Percentiles rank a stretch among this genome's conserved stretches.
These are phyloP conservation scores for Pichia sp. DNA, from an alignment of 1,139 yeast genomes.

Conservation along the genomic window DNA sequence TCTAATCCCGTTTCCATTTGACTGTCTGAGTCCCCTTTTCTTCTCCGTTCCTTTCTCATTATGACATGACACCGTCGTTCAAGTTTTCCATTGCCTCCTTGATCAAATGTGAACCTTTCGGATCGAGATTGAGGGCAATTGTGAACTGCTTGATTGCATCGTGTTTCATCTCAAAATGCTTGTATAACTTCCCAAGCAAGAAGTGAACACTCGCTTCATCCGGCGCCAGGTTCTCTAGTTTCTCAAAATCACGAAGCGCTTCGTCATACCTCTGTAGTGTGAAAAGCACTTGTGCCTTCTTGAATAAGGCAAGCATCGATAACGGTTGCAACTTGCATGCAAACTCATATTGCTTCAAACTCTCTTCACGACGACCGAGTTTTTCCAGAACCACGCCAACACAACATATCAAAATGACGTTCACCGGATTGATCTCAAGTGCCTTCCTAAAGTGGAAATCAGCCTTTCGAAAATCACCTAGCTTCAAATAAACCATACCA, in stretches of 20 bases:
- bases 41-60: not conserved
- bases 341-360: conserved; percentile 73
- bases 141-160: conserved; percentile 85
- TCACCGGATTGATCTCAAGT: conserved; percentile 80
- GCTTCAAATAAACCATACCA: conserved; percentile 87
- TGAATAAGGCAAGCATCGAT: conserved; percentile 81
- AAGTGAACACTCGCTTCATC: conserved; percentile 94
- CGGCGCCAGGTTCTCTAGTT: conserved; percentile 70
- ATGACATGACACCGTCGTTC: conserved; percentile 16
- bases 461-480: conserved; percentile 80
- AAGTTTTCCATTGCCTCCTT: conserved; percentile 70
- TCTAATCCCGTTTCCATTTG: no score
- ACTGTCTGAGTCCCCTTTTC: no score
- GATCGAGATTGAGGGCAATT: conserved; percentile 84
- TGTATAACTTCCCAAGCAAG: conserved; percentile 80
- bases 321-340: conserved; percentile 83
- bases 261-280: conserved; percentile 62
- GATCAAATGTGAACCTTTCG: conserved; percentile 84
- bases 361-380: conserved; percentile 58
- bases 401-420: conserved; percentile 85
- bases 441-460: conserved; percentile 87
- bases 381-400: conserved; percentile 92
- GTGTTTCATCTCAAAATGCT: conserved; percentile 63
- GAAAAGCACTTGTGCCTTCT: conserved; percentile 77
- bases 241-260: conserved; percentile 71